Percentiles rank a stretch among this genome's conserved stretches.
Conservation (phyloP, 805 yeast genomes). For the Ogataea nonfermentans region DNA sequence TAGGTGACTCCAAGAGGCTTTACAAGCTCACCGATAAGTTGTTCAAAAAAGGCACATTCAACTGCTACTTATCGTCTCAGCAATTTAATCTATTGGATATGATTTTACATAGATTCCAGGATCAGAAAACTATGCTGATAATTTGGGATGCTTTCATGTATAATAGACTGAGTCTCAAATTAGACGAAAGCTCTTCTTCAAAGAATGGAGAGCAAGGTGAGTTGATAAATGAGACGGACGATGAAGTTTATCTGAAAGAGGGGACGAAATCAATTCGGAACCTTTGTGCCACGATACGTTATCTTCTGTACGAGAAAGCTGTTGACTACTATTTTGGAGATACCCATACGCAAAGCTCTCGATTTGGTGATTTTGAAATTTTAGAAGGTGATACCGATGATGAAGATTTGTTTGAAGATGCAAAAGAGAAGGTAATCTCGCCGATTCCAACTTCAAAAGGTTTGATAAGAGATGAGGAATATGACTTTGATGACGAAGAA, state of each 20-base stretch:
- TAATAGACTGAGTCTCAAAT: conserved; percentile 35
- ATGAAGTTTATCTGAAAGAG: conserved; percentile 43
- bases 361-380: conserved; percentile 19
- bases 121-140: conserved; percentile 5
- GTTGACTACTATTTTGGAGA: conserved; percentile 39
- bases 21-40: conserved; percentile 36
- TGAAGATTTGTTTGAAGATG: conserved; percentile 26
- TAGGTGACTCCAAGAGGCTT: conserved; percentile 29
- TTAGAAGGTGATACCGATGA: conserved; percentile 32
- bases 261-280: conserved; percentile 50
- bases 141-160: conserved; percentile 49
- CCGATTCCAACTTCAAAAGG: conserved; percentile 3
- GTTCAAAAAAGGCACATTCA: conserved; percentile 40
- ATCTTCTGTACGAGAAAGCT: conserved; percentile 71
- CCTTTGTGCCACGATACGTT: conserved; percentile 62
- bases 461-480: conserved; percentile 28
- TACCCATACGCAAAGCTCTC: conserved; percentile 3
- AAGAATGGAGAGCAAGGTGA: not conserved
- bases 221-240: conserved; percentile 24
- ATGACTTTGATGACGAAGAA: conserved; percentile 34
- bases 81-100: conserved; percentile 51
- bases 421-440: conserved; percentile 10
- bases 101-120: conserved; percentile 37
- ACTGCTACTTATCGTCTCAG: conserved; percentile 51
- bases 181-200: conserved; percentile 23